These are phyloP conservation scores for Pulveroboletus sp. DNA, from an alignment of 768 basidiomycete genomes.

Conservation along the genomic window DNA sequence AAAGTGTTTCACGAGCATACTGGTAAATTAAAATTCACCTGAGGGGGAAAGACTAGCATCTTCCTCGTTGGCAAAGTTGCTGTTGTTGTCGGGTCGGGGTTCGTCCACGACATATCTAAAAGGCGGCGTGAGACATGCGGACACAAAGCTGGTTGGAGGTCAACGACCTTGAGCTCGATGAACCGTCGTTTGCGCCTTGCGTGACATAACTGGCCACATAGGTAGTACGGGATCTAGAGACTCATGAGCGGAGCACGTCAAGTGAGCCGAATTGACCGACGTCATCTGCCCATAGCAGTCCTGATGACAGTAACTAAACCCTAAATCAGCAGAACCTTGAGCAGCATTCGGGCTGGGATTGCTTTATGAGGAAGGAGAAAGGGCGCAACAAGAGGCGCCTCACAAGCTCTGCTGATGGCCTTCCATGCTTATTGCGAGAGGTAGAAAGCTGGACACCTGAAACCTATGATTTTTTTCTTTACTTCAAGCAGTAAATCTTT, in stretches of 20 bases:
- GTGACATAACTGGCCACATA: conserved; percentile 6
- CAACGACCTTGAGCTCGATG: conserved; percentile 10
- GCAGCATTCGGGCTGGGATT: conserved; percentile 6
- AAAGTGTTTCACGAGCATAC: not conserved
- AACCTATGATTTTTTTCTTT: conserved; percentile 4
- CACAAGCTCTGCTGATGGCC: conserved; percentile 13
- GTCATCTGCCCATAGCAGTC: conserved; percentile 5
- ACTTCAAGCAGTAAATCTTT: not conserved
- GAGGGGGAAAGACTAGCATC: not conserved
- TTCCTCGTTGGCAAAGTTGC: not conserved
- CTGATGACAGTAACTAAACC: conserved; percentile 2
- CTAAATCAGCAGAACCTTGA: not conserved
- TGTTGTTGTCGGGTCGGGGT: not conserved
- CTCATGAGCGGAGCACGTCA: not conserved
- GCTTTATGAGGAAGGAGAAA: not conserved
- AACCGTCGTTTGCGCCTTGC: not conserved
- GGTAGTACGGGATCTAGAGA: not conserved
- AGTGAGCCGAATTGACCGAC: conserved; percentile 10
- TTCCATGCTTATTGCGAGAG: not conserved
- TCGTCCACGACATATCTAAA: conserved; percentile 12
- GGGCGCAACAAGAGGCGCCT: not conserved
- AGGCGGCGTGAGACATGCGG: conserved; percentile 8
- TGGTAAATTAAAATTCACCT: conserved; percentile 9
- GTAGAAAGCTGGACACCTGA: not conserved
- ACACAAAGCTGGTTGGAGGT: not conserved